Evolutionary conservation across 371 early-diverging fungal genomes (phyloP).

Genomic region (Rhizopus arrhizus): DNA sequence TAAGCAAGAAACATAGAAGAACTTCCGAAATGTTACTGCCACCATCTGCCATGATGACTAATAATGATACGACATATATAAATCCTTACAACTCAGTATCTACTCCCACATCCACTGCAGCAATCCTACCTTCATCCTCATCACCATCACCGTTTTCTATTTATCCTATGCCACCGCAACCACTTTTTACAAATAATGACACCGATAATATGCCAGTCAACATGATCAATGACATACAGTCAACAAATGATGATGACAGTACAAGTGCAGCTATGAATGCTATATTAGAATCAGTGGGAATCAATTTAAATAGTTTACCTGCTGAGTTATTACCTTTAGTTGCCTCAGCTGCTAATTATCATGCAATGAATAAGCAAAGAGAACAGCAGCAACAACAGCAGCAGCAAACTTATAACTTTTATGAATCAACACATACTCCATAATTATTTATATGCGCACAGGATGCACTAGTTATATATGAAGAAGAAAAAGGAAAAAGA

Average conservation of each 20-base stretch:
- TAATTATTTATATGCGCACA: too few species aligned
- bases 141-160: conserved; percentile 2
- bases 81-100: too few species aligned
- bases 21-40: conserved; percentile 12
- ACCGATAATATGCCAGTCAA: too few species aligned
- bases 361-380: conserved; percentile 26
- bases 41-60: not conserved
- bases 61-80: not conserved
- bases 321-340: conserved; percentile 28
- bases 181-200: not conserved
- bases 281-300: conserved; percentile 34
- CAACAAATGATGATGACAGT: not conserved
- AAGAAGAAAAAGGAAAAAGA: too few species aligned
- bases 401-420: conserved; percentile 4
- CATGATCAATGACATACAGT: too few species aligned
- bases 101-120: too few species aligned
- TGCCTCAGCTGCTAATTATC: conserved; percentile 35
- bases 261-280: conserved; percentile 27
- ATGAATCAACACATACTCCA: conserved; percentile 2
- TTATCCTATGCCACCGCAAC: not conserved
- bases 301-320: conserved; percentile 29
- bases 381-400: conserved; percentile 21
- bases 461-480: too few species aligned
- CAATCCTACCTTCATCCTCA: not conserved
- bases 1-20: conserved; percentile 15